Base-by-base conservation (phyloP, 2,329 filamentous ascomycete genomes). In the Pestalotiopsis sp. region DNA sequence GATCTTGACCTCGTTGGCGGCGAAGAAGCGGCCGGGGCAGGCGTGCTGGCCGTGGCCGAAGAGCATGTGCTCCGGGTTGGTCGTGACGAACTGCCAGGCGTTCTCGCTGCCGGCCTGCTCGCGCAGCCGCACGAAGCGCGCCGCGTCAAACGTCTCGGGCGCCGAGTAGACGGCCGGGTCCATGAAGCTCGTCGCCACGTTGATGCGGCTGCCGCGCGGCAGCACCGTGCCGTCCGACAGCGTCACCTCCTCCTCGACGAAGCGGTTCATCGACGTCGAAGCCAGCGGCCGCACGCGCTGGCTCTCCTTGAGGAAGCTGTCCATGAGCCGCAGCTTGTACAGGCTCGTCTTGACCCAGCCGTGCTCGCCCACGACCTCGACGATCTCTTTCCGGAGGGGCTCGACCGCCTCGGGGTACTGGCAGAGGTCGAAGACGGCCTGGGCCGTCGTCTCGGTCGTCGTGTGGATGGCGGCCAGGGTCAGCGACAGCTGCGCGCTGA, bases 301-400 rank as follows among this genome's bases (percentile, higher is more conserved):
- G 14, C 77, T 78, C 70, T 83, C 81, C 69, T 82, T 83, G 63
- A 83, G 58, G 68, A 83, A 82, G 69, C 79, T 81, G 69, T 83
- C 81, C 68, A 83, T 75, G 38, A 81, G 78, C 70, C 74, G 75
- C 23, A 83, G 74, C 61, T 80, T 78, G 56, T 75, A 75, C 17
- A 80, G 56, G 4, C 76, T 76, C 11, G 73, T 78, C 72, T 77
- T 80, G n/a, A 73, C 72, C 77, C 78, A 79, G 6, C 77, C 77
- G 58, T 75, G 65, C 25, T 75, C 70, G 58, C 75, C 69, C 13
- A 79, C 73, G 31, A 79, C 75, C 17, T 76, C 73, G 38, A 79
- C 72, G 23, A 85, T 82, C 73, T 87, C 85, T 17, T 84, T 76
- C 2, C 85, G 80, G 25, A 86, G 73, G 23, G 80, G 78, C 39